Base-by-base conservation (phyloP, 768 basidiomycete species). In the Goffeauzyma gilvescens region DNA sequence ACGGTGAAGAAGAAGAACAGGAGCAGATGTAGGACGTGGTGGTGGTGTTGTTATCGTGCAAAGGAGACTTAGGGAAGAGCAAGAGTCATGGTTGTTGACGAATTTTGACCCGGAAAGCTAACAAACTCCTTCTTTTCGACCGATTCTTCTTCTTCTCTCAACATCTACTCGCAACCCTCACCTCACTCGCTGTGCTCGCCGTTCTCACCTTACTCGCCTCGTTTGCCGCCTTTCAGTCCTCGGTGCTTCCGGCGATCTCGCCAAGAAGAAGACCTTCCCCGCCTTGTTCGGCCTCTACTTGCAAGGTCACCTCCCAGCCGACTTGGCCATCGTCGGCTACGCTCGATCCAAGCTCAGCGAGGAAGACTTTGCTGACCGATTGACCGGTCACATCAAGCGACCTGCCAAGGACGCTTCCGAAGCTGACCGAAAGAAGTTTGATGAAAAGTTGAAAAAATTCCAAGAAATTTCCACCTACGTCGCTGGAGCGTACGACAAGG, bases 231-330 rank as follows among this genome's bases (percentile, higher is more conserved):
- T 13, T 14, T 18, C 40, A 52, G 89, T 96, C 41, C 75, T 89
- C 48, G 90, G 90, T 44, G 90, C 90, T 3, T 89, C 85, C 43
- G 90, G 90, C 30, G 90, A 98, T 70, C 72, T 98, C 34, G 90
- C 90, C 50, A 90, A 93, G 79, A 98, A 98, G 70, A 98, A 98
- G 89, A 96, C 90, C 4, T 81, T 86, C 65, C 90, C 90, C 9
- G 90, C 90, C 21, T 71, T 98, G 42, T 95, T 93, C 63, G 79
- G 77, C 42, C 76, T 98, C 53, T 93, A 74, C 70, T 71, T 71
- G 50, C 74, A 76, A 49, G 75, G 72, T 33, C 78, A 77, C 67
- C 75, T 98, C 24, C 89, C 90, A 21, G 71, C 71, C 41, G 80
- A 74, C 63, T 72, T 79, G 52, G 79, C 79, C 67, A 87, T 98